phyloP scores from a whole-genome alignment of 495 filamentous ascomycete genomes.

The Cryomyces minteri region DNA sequence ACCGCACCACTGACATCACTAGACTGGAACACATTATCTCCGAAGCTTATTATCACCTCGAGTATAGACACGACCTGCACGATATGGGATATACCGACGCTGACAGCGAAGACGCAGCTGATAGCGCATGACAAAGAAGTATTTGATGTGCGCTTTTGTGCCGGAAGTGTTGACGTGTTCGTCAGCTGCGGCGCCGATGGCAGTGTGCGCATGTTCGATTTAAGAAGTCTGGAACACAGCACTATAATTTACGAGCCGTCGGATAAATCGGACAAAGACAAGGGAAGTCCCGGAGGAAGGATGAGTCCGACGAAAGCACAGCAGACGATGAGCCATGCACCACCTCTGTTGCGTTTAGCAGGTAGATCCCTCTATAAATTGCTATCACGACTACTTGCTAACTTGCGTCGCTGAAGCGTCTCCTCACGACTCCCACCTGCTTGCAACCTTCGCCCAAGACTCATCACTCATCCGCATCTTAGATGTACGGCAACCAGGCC shows the following conservation, averaged over 20 bases:
- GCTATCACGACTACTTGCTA: not conserved
- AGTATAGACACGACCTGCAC: conserved; percentile 99
- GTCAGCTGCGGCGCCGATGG: conserved; percentile 95
- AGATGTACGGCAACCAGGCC: conserved; percentile 90
- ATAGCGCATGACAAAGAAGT: conserved; percentile 99
- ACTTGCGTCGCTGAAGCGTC: conserved; percentile 36
- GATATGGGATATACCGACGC: conserved; percentile 98
- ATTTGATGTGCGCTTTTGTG: conserved; percentile 94
- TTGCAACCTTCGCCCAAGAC: conserved; percentile 92
- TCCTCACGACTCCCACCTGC: conserved; percentile 84
- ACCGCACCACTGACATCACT: conserved; percentile 90
- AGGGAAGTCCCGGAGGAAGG: conserved; percentile 20
- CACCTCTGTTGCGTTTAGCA: conserved; percentile 70
- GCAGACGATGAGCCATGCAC: conserved; percentile 46
- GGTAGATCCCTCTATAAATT: conserved; percentile 19
- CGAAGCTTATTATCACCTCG: conserved; percentile 92
- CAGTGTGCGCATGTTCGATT: conserved; percentile 97
- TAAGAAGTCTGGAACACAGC: conserved; percentile 89
- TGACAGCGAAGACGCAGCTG: conserved; percentile 94
- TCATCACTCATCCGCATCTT: conserved; percentile 86
- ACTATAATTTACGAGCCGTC: conserved; percentile 98
- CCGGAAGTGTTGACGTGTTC: conserved; percentile 90
- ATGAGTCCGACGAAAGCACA: conserved; percentile 46
- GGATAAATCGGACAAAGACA: conserved; percentile 73
- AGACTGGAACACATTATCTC: conserved; percentile 94